Evolutionary conservation across 192 early-diverging fungal genomes (phyloP), one percentile per base, ranked within the genome.

Genomic region (Coemansia sp.): DNA sequence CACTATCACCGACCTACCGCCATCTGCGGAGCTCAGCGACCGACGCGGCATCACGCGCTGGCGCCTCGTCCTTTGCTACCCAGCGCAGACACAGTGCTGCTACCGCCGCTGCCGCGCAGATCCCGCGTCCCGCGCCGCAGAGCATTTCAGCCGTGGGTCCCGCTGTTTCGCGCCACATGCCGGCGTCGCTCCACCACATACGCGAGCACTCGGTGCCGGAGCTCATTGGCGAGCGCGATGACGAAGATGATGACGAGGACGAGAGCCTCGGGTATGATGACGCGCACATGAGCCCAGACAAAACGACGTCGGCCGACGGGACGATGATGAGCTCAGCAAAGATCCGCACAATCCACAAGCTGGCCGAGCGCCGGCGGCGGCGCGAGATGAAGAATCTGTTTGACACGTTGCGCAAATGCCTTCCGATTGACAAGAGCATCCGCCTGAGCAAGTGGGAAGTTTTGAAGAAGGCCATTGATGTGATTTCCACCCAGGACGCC

Each of bases 371-470:
- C 47, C 91, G 92, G 54, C 83, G 92, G 16, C 85, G 92, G 33
- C 91, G 86, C 60, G 92, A 94, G 60, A 93, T 94, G 89, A 94
- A 94, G 62, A 88, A 91, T 35, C 76, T 94, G 23, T 94, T 94
- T 85, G 92, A 94, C 73, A 87, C 89, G 43, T 75, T 94, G 18
- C 82, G 89, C 42, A 89, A 87, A 55, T 74, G 84, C 12, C 76
- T 94, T 56, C 91, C 92, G 2, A 81, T 91, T 4, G 91, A 93
- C 59, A 87, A 86, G 44, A 86, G 83, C 28, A 75, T 89, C 24
- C 90, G 92, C 48, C 82, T 91, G 27, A 91, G 89, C 75, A 94
- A 94, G 64, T 93, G 92, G 92, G 92, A 94, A 65, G 88, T 92
- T 27, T 66, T 94, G 35, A 90, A 86, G 51, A 94, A 94, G 89